Conservation (phyloP, 352 stramenopile species). For the Thraustochytrium striatum region DNA sequence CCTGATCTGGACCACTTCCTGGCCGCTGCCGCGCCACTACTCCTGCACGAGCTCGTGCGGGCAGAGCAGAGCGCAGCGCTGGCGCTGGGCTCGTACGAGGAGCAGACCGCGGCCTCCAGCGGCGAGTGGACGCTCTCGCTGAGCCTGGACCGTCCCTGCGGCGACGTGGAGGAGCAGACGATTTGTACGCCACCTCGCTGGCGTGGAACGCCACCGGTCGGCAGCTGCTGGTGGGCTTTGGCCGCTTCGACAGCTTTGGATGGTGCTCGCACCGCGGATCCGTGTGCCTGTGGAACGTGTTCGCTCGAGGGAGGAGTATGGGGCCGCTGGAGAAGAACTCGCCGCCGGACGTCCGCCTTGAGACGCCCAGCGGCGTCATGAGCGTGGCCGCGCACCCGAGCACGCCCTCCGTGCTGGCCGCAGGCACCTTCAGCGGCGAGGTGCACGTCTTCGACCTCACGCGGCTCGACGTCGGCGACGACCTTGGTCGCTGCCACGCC, state of each 20-base stretch:
- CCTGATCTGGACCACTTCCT: background rate
- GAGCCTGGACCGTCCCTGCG: background rate
- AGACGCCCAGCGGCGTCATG: slow-evolving; percentile 69
- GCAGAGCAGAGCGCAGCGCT: background rate
- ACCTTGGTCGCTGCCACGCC: slow-evolving; percentile 66
- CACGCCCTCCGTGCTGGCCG: slow-evolving; percentile 70
- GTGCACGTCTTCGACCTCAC: slow-evolving; percentile 69
- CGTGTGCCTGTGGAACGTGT: slow-evolving; percentile 74
- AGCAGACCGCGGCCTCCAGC: background rate
- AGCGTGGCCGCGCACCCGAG: slow-evolving; percentile 72
- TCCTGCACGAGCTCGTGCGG: background rate
- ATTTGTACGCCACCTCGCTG: slow-evolving; percentile 68
- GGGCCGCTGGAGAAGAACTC: background rate
- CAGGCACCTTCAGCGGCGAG: slow-evolving; percentile 73
- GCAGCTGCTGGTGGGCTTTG: slow-evolving; percentile 67
- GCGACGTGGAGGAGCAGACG: slow-evolving; percentile 52
- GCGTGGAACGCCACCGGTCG: slow-evolving; percentile 76
- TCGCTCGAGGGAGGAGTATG: slow-evolving; percentile 49
- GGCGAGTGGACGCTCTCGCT: background rate
- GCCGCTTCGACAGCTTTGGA: slow-evolving; percentile 70
- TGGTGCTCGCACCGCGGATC: slow-evolving; percentile 76
- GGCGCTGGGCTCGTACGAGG: background rate
- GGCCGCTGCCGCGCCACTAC: background rate
- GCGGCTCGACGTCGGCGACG: slow-evolving; percentile 59
- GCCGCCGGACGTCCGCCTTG: slow-evolving; percentile 50